Conservation (phyloP, 2,329 filamentous ascomycete species). For the Helotiales sp. region DNA sequence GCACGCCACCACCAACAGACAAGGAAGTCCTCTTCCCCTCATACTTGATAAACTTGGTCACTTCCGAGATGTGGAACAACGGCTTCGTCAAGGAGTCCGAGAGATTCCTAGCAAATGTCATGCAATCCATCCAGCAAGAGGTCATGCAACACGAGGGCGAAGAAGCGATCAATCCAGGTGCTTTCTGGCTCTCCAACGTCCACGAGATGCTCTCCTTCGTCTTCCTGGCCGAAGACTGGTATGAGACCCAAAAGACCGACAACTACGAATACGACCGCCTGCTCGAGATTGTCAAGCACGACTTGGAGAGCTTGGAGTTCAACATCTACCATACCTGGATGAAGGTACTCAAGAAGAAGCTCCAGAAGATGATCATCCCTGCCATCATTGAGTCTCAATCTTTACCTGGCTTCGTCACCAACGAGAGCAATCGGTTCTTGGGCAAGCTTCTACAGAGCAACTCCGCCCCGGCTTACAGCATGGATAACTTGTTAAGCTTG, state of each 20-base stretch:
- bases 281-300: slow-evolving; percentile 98
- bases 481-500: slow-evolving; percentile 95
- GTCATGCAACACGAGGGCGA: slow-evolving; percentile 99
- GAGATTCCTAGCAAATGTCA: slow-evolving; percentile 96
- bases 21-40: slow-evolving; percentile 99
- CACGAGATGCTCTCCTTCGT: slow-evolving; percentile 99
- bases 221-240: slow-evolving; percentile 99
- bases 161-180: slow-evolving; percentile 93
- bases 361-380: slow-evolving; percentile 99
- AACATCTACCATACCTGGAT: slow-evolving; percentile 99
- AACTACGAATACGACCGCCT: slow-evolving; percentile 98
- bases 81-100: slow-evolving; percentile 99
- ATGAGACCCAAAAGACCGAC: slow-evolving; percentile 98
- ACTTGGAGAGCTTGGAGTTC: slow-evolving; percentile 96
- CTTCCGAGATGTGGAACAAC: slow-evolving; percentile 99
- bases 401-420: slow-evolving; percentile 96
- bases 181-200: slow-evolving; percentile 98
- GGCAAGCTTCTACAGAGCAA: slow-evolving; percentile 93
- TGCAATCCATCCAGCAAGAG: slow-evolving; percentile 99
- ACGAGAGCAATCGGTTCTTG: slow-evolving; percentile 96
- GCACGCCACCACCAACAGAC: slow-evolving; percentile 87
- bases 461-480: slow-evolving; percentile 93
- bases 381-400: slow-evolving; percentile 99
- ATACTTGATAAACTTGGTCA: slow-evolving; percentile 98
- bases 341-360: slow-evolving; percentile 99